Base-by-base conservation (phyloP, 2,329 filamentous ascomycete genomes). In the Cadophora luteo-olivacea region DNA sequence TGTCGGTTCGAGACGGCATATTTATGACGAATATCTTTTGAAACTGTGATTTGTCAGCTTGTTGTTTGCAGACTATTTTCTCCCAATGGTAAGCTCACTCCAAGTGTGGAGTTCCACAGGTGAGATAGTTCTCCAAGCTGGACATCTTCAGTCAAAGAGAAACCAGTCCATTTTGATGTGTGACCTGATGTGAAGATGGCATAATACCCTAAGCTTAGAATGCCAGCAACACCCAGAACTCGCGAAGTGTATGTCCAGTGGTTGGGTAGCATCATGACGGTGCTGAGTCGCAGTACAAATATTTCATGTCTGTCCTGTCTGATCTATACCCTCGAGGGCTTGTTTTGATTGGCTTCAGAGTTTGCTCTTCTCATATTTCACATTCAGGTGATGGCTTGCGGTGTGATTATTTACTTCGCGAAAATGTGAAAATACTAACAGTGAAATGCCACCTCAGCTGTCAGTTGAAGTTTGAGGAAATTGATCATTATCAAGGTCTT, bases 11-110 rank as follows among this genome's bases (percentile, higher is more conserved):
- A 14, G 69, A 67, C 0, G 68, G 69, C 64, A 74, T 64, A 36
- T 70, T 71, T 22, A 74, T 69, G n/a, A 72, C 67, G 45, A 72
- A 60, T 29, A 73, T 58, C 49, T 72, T 73, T 54, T 74, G 58
- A 48, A 74, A 74, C 70, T 73, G 25, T 22, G 14, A 12, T 25
- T 22, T 14, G 49, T 67, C 32, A 61, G 38, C 38, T 19, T 52
- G 49, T n/a, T 7, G 9, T n/a, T 24, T 52, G 9, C n/a, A 29
- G 11, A 52, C 1, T 24, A 4, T 9, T 7, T n/a, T 12, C n/a
- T 52, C 4, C 11, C 19, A 9, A 52, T 52, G 5, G n/a, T 45
- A 14, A 45, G 16, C 41, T 45, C 16, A 67, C 65, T 22, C 65
- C 65, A 24, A 67, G 58, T 19, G 65, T 67, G n/a, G 38, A n/a